Conservation (phyloP, 768 basidiomycete species). For the Lactarius sp. region DNA sequence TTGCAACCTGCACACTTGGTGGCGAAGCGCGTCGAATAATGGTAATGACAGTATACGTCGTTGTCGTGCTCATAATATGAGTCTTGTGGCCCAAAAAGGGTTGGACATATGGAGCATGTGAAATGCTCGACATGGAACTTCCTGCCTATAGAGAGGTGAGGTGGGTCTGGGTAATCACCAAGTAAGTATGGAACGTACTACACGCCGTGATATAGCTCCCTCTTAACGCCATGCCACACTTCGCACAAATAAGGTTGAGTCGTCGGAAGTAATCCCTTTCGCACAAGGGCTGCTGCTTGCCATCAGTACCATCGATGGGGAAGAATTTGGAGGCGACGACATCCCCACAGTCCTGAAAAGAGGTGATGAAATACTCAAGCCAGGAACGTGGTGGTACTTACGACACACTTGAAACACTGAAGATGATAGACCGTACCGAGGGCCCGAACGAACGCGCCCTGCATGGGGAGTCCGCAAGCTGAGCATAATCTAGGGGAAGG, state of each 20-base stretch:
- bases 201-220: conserved; percentile 99
- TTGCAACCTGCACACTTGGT: conserved; percentile 98
- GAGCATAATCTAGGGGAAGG: conserved; percentile 54
- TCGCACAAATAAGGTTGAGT: conserved; percentile 92
- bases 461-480: conserved; percentile 76
- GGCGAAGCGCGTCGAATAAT: conserved; percentile 97
- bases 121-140: conserved; percentile 99
- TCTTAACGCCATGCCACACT: conserved; percentile 89
- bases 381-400: conserved; percentile 38
- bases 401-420: conserved; percentile 98
- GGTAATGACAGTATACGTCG: conserved; percentile 98
- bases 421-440: conserved; percentile 91
- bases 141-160: conserved; percentile 60
- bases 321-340: conserved; percentile 99
- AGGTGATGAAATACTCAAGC: conserved; percentile 14
- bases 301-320: conserved; percentile 89
- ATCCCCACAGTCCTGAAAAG: conserved; percentile 81
- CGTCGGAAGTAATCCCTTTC: conserved; percentile 97
- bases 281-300: conserved; percentile 90
- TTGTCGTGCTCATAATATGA: conserved; percentile 99
- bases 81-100: conserved; percentile 94
- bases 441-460: conserved; percentile 95
- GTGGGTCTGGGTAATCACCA: conserved; percentile 10
- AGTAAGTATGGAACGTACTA: conserved; percentile 53
- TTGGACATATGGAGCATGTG: conserved; percentile 94